Conservation (phyloP, 2,329 filamentous ascomycete genomes). For the Phaeophleospora eucalypticola region DNA sequence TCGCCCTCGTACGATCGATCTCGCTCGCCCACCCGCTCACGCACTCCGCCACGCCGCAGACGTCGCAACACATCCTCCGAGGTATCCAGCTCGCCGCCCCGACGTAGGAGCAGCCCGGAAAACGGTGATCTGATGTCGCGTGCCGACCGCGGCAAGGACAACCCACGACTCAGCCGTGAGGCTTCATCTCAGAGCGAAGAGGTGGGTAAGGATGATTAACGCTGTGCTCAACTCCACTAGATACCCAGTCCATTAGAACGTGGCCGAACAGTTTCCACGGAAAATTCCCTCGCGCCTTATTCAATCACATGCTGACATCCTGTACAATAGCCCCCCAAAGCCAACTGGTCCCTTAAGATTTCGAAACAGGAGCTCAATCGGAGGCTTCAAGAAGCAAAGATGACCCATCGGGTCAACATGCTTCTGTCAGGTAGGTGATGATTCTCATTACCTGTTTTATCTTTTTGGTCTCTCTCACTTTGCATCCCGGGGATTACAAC, state of each 20-base stretch:
- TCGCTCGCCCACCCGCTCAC: conserved; percentile 16
- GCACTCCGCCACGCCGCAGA: conserved; percentile 18
- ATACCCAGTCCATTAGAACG: background rate
- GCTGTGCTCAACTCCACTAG: background rate
- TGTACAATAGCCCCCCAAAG: no score
- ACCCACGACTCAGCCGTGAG: conserved; percentile 17
- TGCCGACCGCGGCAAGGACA: conserved; percentile 12
- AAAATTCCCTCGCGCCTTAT: no score
- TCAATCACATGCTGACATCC: no score
- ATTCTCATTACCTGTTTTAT: no score
- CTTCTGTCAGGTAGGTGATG: no score
- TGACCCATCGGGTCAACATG: no score
- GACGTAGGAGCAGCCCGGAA: conserved; percentile 13
- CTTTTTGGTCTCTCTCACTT: no score
- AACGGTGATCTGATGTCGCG: conserved; percentile 20
- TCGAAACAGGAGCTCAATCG: no score
- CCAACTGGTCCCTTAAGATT: no score
- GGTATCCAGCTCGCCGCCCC: conserved; percentile 17
- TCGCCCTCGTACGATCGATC: conserved; percentile 23
- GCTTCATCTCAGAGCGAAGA: conserved; percentile 6
- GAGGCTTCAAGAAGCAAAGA: no score
- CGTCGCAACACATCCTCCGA: conserved; percentile 2
- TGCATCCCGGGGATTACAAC: no score
- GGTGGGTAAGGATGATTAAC: background rate
- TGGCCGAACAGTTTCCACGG: no score